Conservation (phyloP, 331 rosid genomes). For the Prunus yedoensis region DNA sequence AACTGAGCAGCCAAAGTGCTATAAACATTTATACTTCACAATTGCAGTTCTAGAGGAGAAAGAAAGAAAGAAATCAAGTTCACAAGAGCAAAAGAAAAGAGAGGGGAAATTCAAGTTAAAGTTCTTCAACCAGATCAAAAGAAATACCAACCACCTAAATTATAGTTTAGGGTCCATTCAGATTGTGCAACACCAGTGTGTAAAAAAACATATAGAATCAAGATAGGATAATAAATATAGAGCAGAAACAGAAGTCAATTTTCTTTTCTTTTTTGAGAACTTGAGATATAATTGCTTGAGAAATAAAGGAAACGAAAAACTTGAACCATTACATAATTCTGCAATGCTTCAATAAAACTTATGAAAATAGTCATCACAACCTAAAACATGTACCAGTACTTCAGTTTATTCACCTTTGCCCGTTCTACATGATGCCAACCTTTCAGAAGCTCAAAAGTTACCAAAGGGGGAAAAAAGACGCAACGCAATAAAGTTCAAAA, state of each 20-base stretch:
- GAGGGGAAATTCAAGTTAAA: not conserved
- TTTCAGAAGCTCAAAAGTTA: slow-evolving; percentile 42
- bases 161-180: not conserved
- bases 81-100: not conserved
- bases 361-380: slow-evolving; percentile 48
- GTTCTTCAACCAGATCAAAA: not conserved
- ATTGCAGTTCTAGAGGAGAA: not conserved
- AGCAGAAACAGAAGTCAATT: not conserved
- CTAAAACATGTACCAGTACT: slow-evolving; percentile 42
- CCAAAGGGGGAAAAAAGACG: slow-evolving; percentile 30
- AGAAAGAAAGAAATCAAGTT: not conserved
- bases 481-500: slow-evolving; percentile 29
- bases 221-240: not conserved
- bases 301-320: slow-evolving; percentile 17
- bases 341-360: slow-evolving; percentile 41
- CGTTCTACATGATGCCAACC: slow-evolving; percentile 51
- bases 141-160: not conserved
- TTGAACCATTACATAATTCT: slow-evolving; percentile 44
- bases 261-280: not conserved
- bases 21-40: not conserved
- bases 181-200: not conserved
- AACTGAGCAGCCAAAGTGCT: not conserved
- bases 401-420: slow-evolving; percentile 51
- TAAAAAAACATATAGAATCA: not conserved
- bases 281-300: slow-evolving; percentile 8